Evolutionary conservation across 306 rosid species (phyloP).

Genomic region (Notholithocarpus densiflorus): DNA sequence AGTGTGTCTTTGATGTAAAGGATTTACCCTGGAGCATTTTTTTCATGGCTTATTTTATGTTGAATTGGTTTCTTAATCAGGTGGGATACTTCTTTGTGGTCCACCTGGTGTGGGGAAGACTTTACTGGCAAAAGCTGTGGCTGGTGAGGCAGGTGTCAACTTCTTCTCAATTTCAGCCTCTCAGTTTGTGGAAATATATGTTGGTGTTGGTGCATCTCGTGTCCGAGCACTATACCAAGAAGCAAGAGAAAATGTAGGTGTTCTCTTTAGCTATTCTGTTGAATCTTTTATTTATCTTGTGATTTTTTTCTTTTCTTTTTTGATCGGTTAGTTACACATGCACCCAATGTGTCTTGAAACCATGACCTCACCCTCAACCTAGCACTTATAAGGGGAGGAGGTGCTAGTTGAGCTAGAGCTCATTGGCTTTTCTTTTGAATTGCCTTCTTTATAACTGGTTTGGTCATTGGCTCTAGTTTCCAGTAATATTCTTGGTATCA

Average conservation of each 20-base stretch:
- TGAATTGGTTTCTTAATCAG: constrained; percentile 50
- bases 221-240: constrained; percentile 95
- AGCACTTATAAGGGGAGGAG: not conserved
- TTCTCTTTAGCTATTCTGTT: constrained; percentile 21
- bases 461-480: constrained; percentile 20
- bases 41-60: constrained; percentile 23
- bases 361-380: no score
- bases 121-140: constrained; percentile 96
- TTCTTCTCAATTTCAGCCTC: constrained; percentile 99
- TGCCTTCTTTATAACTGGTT: constrained; percentile 8
- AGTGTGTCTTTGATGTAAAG: not conserved
- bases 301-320: not conserved
- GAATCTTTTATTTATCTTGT: not conserved
- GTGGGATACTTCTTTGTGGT: constrained; percentile 98
- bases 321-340: no score
- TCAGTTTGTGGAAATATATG: constrained; percentile 93
- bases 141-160: constrained; percentile 99
- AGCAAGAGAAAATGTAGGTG: constrained; percentile 78
- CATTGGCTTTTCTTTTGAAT: not conserved
- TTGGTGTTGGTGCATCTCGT: constrained; percentile 99
- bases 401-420: no score
- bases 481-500: constrained; percentile 1
- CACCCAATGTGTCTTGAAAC: no score
- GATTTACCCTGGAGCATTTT: constrained; percentile 17
- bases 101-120: constrained; percentile 99